Base-by-base conservation (phyloP, 2,329 filamentous ascomycete genomes). In the Talaromyces sp. region DNA sequence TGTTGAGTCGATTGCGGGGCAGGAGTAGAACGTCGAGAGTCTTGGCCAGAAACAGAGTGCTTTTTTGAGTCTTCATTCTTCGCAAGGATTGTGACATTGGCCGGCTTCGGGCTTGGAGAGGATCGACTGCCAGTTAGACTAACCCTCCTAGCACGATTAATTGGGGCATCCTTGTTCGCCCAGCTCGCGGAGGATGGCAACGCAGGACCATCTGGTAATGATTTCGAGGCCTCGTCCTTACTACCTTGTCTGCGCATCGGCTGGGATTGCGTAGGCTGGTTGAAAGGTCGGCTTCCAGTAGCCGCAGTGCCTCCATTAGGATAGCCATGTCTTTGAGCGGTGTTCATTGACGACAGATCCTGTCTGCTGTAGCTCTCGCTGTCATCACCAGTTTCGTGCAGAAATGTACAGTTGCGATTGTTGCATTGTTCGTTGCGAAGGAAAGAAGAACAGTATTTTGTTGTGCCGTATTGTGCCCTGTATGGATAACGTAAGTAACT, bases 391-490 rank as follows among this genome's bases (percentile, higher is more conserved):
- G 94, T 90, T 75, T 99, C 95, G 71, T 99, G 94, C 56, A 99
- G 78, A 74, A 99, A 99, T 85, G 97, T 99, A 80, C 94, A 99
- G 64, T 94, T 93, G 56, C 92, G 87, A 70, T 99, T 99, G 60
- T 90, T 92, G 76, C 94, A 99, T 65, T 88, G 89, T 75, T 99
- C 94, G 66, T 95, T 92, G 61, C 95, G 89, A 19, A 99, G 82
- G 81, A 95, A 99, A 3, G 94, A 93, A 0, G 94, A 99, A 74
- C 94, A 99, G 75, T 99, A 99, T 74, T 99, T 99, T 4, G 94
- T 99, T 0, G 94, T 99, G 26, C 94, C 94, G 65, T 88, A 88
- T 72, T 88, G 86, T 12, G 86, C 86, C 66, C 86, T 85, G 60
- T 51, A 58, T 29, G 35, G 5, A 57, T 65, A 61, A 60, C 8